A percentile compares a stretch with the other conserved stretches of the same genome.
phyloP scores from a whole-genome alignment of 805 yeast species.

The Tetrapisispora pingtungensis region DNA sequence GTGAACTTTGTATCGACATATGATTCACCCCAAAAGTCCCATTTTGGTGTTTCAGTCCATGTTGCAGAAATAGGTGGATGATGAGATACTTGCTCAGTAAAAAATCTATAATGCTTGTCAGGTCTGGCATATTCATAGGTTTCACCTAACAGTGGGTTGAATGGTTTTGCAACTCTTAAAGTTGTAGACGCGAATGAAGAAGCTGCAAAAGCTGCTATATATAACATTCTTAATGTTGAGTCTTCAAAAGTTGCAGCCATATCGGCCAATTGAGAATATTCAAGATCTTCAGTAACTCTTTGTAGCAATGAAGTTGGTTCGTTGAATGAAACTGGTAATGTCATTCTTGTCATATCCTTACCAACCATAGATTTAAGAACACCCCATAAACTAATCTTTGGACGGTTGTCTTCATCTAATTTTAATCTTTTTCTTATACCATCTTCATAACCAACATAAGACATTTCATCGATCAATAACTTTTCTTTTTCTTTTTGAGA shows the following conservation, averaged over 20 bases:
- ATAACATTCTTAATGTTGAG: conserved; percentile 71
- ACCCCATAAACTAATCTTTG: conserved; percentile 86
- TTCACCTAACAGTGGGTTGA: conserved; percentile 90
- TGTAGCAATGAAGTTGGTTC: conserved; percentile 90
- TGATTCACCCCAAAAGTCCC: conserved; percentile 94
- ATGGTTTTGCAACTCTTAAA: conserved; percentile 89
- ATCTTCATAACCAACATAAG: conserved; percentile 75
- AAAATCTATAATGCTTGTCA: conserved; percentile 71
- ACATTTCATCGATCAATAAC: conserved; percentile 30
- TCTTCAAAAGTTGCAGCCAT: conserved; percentile 66
- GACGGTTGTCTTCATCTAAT: conserved; percentile 76
- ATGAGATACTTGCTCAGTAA: conserved; percentile 91
- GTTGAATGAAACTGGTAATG: conserved; percentile 93
- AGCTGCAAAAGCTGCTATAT: conserved; percentile 88
- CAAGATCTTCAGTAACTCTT: conserved; percentile 91
- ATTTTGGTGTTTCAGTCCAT: conserved; percentile 69
- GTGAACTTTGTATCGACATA: conserved; percentile 80
- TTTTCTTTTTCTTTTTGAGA: conserved; percentile 22
- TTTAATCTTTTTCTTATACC: conserved; percentile 60
- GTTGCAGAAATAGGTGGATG: conserved; percentile 96
- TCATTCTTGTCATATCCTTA: conserved; percentile 92
- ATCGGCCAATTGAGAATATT: conserved; percentile 68
- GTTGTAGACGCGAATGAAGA: conserved; percentile 90
- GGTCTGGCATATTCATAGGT: conserved; percentile 89
- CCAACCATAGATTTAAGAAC: conserved; percentile 90